Evolutionary conservation across 768 basidiomycete genomes (phyloP).

Genomic region (Pleurotus platypus): DNA sequence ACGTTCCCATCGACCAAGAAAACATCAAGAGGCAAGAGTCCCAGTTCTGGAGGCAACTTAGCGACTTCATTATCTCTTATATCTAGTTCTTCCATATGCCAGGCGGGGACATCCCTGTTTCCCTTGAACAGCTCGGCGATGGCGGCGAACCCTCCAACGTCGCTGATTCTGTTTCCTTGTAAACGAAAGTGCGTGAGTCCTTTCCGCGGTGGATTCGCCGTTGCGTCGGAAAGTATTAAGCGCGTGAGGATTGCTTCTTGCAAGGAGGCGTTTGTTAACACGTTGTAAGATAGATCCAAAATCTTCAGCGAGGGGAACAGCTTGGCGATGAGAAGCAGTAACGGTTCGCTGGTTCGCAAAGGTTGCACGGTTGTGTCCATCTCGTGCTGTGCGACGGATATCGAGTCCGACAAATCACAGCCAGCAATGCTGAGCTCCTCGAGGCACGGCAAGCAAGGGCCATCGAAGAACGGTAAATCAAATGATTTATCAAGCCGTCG

Average conservation of each 20-base stretch:
- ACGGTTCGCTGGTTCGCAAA: constrained; percentile 44
- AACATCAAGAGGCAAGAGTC: constrained; percentile 73
- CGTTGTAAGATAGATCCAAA: constrained; percentile 76
- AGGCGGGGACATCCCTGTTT: constrained; percentile 55
- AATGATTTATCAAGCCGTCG: constrained; percentile 67
- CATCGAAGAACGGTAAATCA: constrained; percentile 39
- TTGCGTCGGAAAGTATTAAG: constrained; percentile 47
- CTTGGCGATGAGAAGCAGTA: constrained; percentile 55
- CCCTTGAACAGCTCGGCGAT: constrained; percentile 66
- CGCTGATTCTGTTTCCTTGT: constrained; percentile 63
- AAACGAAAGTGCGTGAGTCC: constrained; percentile 66
- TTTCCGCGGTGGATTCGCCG: constrained; percentile 23
- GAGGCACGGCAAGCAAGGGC: constrained; percentile 52
- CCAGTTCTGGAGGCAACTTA: constrained; percentile 65
- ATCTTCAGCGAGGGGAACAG: constrained; percentile 70
- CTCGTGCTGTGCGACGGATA: constrained; percentile 41
- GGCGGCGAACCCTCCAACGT: constrained; percentile 58
- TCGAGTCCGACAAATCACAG: constrained; percentile 60
- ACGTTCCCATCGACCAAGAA: constrained; percentile 82
- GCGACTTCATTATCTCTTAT: constrained; percentile 78
- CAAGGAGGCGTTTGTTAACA: constrained; percentile 52
- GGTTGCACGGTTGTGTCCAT: constrained; percentile 29
- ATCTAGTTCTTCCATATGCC: constrained; percentile 83
- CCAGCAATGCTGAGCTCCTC: constrained; percentile 77
- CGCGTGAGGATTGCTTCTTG: constrained; percentile 41